Evolutionary conservation across 768 basidiomycete genomes (phyloP).

Genomic region (Tremella mesenterica): DNA sequence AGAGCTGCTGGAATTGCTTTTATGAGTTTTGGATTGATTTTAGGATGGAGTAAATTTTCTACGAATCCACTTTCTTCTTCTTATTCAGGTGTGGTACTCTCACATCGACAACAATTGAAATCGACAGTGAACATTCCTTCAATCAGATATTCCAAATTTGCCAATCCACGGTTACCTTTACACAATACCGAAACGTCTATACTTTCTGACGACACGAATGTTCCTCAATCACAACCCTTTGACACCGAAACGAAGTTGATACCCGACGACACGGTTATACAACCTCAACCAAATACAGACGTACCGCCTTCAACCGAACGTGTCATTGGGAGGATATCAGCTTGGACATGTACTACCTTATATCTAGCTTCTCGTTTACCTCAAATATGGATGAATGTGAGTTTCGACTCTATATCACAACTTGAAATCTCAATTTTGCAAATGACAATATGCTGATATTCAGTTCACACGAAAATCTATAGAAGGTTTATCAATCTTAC

Average conservation of each 20-base stretch:
- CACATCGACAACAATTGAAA: background rate
- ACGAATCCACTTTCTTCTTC: background rate
- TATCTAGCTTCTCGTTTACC: slow-evolving; percentile 90
- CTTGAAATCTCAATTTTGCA: background rate
- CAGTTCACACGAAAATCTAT: slow-evolving; percentile 85
- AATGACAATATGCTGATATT: background rate
- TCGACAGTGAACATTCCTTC: slow-evolving; percentile 3
- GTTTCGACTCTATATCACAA: slow-evolving; percentile 41
- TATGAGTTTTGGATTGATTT: slow-evolving; percentile 65
- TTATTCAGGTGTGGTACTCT: background rate
- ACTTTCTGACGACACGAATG: background rate
- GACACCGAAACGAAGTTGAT: background rate
- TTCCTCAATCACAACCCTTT: background rate
- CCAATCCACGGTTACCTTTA: background rate
- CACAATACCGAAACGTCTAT: background rate
- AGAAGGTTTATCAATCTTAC: slow-evolving; percentile 86
- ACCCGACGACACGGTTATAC: slow-evolving; percentile 3
- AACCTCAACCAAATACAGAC: slow-evolving; percentile 6
- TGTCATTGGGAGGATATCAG: slow-evolving; percentile 77
- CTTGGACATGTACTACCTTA: slow-evolving; percentile 86
- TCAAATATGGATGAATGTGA: slow-evolving; percentile 97
- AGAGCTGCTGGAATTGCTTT: slow-evolving; percentile 72
- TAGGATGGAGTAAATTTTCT: slow-evolving; percentile 50
- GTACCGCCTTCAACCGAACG: slow-evolving; percentile 47
- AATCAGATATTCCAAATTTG: slow-evolving; percentile 45